phyloP scores from a whole-genome alignment of 1,284 basidiomycete genomes.

The Grifola frondosa region DNA sequence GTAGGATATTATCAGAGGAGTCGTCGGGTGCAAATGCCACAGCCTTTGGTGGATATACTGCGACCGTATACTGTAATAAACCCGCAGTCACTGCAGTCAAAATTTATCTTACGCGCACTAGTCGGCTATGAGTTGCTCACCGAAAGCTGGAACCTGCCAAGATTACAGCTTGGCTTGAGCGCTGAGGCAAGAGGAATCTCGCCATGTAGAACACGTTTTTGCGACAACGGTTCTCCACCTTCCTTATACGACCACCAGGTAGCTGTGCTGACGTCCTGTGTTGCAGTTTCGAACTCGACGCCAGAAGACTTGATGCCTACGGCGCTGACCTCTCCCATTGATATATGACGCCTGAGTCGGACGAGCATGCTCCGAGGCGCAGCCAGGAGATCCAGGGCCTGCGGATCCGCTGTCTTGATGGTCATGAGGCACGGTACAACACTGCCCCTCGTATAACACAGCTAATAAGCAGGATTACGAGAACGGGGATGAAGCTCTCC shows the following conservation, averaged over 20 bases:
- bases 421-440: conserved; percentile 24
- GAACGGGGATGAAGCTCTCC: neutral
- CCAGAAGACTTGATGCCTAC: conserved; percentile 9
- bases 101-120: neutral
- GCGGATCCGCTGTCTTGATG: conserved; percentile 23
- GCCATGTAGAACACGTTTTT: conserved; percentile 20
- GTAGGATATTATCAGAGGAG: conserved; percentile 10
- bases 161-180: conserved; percentile 20
- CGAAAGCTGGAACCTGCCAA: conserved; percentile 23
- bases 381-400: conserved; percentile 25
- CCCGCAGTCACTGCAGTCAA: neutral
- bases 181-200: conserved; percentile 25
- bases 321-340: conserved; percentile 9
- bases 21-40: conserved; percentile 17
- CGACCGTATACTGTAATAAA: conserved; percentile 14
- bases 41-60: conserved; percentile 16
- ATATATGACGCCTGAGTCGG: conserved; percentile 23
- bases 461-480: conserved; percentile 6
- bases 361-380: conserved; percentile 21
- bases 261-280: conserved; percentile 15
- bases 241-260: too few relatives aligned
- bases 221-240: conserved; percentile 9
- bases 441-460: conserved; percentile 28
- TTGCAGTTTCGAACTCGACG: conserved; percentile 15
- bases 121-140: conserved; percentile 13